Percentiles rank a stretch among this genome's conserved stretches.
These are phyloP conservation scores for Talinum fruticosum DNA, from an alignment of 148 eudicot species.

Conservation along the genomic window DNA sequence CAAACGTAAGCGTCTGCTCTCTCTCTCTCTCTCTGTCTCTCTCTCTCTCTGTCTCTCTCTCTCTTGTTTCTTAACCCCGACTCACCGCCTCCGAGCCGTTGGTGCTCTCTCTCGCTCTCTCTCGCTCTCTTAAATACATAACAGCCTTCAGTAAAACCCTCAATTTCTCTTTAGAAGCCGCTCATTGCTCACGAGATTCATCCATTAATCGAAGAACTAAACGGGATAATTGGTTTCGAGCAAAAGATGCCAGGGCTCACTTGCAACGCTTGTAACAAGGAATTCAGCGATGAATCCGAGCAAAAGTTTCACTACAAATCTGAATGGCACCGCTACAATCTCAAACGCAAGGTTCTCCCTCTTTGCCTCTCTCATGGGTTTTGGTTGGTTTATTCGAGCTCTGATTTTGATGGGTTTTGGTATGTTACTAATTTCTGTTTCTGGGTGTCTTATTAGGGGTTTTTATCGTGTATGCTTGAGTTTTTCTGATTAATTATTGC, in stretches of 20 bases:
- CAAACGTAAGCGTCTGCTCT: conserved; percentile 6
- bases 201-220: neutral
- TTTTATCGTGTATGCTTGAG: no score
- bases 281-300: conserved; percentile 60
- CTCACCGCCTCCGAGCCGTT: neutral
- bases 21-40: neutral
- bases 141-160: neutral
- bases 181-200: neutral
- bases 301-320: conserved; percentile 94
- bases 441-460: neutral
- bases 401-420: neutral
- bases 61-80: no score
- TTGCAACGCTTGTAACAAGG: conserved; percentile 91
- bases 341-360: conserved; percentile 81
- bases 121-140: no score
- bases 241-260: conserved; percentile 63
- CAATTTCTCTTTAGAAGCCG: neutral
- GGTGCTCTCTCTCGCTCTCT: neutral
- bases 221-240: no score
- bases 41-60: no score
- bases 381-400: no score
- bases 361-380: neutral
- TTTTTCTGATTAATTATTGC: neutral
- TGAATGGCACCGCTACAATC: conserved; percentile 99
- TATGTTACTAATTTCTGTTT: neutral